Evolutionary conservation across 2,329 filamentous ascomycete species (phyloP).

Genomic region (Alternaria sp.): DNA sequence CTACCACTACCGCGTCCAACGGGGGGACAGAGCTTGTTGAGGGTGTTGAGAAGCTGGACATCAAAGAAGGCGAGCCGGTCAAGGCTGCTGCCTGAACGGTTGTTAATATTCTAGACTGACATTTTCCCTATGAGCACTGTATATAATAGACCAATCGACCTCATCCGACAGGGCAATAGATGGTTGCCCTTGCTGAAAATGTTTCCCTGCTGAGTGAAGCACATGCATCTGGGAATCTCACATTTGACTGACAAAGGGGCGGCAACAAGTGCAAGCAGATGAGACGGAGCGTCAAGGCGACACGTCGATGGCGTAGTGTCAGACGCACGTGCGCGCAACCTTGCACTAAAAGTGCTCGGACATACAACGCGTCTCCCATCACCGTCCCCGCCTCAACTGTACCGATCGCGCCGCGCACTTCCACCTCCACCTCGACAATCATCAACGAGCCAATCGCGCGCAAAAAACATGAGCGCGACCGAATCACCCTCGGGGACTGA

Average conservation of each 20-base stretch:
- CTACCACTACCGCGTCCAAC: not conserved
- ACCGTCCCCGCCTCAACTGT: slow-evolving; percentile 25
- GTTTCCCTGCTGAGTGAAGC: not conserved
- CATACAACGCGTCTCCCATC: slow-evolving; percentile 26
- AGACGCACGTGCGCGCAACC: slow-evolving; percentile 17
- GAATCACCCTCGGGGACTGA: slow-evolving; percentile 31
- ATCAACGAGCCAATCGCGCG: slow-evolving; percentile 18
- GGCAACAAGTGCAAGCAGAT: not conserved
- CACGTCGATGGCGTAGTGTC: slow-evolving; percentile 8
- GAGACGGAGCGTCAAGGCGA: not conserved
- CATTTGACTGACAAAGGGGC: not conserved
- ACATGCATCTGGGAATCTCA: not conserved
- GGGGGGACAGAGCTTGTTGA: slow-evolving; percentile 20
- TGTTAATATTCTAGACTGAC: not conserved
- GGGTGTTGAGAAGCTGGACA: slow-evolving; percentile 31
- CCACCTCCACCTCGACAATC: slow-evolving; percentile 9
- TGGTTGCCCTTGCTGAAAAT: not conserved
- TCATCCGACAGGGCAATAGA: not conserved
- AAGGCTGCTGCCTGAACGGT: slow-evolving; percentile 16
- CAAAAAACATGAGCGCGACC: slow-evolving; percentile 41
- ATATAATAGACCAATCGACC: not conserved
- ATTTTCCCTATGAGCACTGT: not conserved
- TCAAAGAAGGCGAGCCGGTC: slow-evolving; percentile 29
- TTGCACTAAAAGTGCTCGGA: slow-evolving; percentile 21
- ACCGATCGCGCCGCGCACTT: slow-evolving; percentile 20